Conservation (phyloP, 2,329 filamentous ascomycete species). For the Magnaporthiopsis poae region DNA sequence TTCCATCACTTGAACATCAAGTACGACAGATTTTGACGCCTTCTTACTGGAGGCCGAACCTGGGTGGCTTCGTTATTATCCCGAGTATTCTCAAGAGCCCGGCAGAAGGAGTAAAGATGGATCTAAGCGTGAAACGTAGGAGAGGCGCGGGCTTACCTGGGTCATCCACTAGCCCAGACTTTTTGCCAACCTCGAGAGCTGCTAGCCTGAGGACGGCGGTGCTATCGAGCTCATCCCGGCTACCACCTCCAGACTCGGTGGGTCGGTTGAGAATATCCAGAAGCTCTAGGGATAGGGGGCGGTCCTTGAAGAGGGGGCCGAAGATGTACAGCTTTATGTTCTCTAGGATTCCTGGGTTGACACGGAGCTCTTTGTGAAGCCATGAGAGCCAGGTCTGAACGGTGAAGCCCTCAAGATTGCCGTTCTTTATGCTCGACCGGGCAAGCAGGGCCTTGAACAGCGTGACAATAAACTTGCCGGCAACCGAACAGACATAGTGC, state of each 20-base stretch:
- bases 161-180: slow-evolving; percentile 58
- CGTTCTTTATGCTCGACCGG: slow-evolving; percentile 13
- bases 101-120: background rate
- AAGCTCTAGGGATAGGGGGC: slow-evolving; percentile 43
- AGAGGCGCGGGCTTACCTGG: slow-evolving; percentile 35
- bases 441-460: slow-evolving; percentile 37
- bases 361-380: slow-evolving; percentile 40
- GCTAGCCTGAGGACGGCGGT: slow-evolving; percentile 53
- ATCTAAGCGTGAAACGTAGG: background rate
- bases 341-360: slow-evolving; percentile 45
- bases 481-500: slow-evolving; percentile 48
- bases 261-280: slow-evolving; percentile 38
- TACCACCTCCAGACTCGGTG: slow-evolving; percentile 28
- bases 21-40: slow-evolving; percentile 15
- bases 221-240: slow-evolving; percentile 31
- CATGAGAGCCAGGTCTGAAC: slow-evolving; percentile 45
- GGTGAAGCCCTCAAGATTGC: slow-evolving; percentile 24
- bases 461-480: slow-evolving; percentile 51
- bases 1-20: slow-evolving; percentile 8
- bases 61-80: slow-evolving; percentile 11
- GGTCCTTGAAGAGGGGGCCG: slow-evolving; percentile 53
- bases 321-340: slow-evolving; percentile 57
- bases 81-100: background rate
- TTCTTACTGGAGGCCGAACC: slow-evolving; percentile 12
- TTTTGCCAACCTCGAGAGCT: slow-evolving; percentile 62